These are phyloP conservation scores for Xylaria bambusicola DNA, from an alignment of 495 filamentous ascomycete genomes.

Conservation along the genomic window DNA sequence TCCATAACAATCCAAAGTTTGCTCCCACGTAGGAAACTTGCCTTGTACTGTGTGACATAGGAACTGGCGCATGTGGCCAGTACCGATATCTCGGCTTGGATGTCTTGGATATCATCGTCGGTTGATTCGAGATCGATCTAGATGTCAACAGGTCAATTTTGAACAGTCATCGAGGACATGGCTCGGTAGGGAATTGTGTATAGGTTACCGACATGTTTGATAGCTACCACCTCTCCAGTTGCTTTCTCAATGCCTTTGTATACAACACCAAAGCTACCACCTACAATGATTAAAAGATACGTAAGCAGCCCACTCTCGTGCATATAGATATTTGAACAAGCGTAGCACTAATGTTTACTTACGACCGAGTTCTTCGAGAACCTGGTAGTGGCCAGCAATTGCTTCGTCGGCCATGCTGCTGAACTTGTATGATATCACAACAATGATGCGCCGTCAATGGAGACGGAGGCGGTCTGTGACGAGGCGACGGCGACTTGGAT, in stretches of 20 bases:
- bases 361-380: constrained; percentile 93
- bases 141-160: constrained; percentile 22
- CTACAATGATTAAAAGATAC: constrained; percentile 36
- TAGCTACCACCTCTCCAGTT: constrained; percentile 86
- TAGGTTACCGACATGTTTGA: constrained; percentile 72
- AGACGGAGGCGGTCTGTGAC: background rate
- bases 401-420: constrained; percentile 57
- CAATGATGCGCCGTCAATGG: background rate
- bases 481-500: background rate
- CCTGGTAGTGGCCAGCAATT: constrained; percentile 82
- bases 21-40: constrained; percentile 88
- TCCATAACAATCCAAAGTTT: constrained; percentile 99
- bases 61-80: constrained; percentile 90
- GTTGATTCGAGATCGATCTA: constrained; percentile 98
- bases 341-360: constrained; percentile 39
- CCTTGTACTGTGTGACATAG: constrained; percentile 94
- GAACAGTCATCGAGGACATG: too few relatives aligned
- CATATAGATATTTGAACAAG: too few relatives aligned
- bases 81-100: constrained; percentile 95
- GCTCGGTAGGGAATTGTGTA: background rate
- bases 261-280: constrained; percentile 93
- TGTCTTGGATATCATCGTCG: constrained; percentile 96
- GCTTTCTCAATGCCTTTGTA: constrained; percentile 90
- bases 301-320: constrained; percentile 12
- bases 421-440: background rate